Evolutionary conservation across 495 filamentous ascomycete species (phyloP).

Genomic region (Penicillium goetzii): DNA sequence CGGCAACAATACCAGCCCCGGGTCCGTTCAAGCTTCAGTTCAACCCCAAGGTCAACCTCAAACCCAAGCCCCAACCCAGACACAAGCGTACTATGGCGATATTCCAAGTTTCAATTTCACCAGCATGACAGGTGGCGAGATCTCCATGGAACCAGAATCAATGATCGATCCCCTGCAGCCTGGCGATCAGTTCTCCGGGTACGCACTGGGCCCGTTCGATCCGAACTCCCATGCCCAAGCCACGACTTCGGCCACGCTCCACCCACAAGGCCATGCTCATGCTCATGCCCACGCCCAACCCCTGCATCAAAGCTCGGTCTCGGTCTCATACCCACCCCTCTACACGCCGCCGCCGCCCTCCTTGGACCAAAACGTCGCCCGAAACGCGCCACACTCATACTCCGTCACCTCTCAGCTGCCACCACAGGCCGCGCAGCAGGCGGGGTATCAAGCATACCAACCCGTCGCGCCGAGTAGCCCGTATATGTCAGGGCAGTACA

Average conservation of each 20-base stretch:
- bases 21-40: slow-evolving; percentile 9
- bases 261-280: slow-evolving; percentile 11
- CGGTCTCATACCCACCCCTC: slow-evolving; percentile 46
- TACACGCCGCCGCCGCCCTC: slow-evolving; percentile 29
- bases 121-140: slow-evolving; percentile 33
- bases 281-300: slow-evolving; percentile 26
- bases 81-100: slow-evolving; percentile 21
- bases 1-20: slow-evolving; percentile 13
- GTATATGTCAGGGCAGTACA: slow-evolving; percentile 23
- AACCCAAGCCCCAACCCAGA: slow-evolving; percentile 11
- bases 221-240: slow-evolving; percentile 9
- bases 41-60: slow-evolving; percentile 14
- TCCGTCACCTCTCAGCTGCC: slow-evolving; percentile 21
- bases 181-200: slow-evolving; percentile 23
- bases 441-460: slow-evolving; percentile 25
- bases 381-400: slow-evolving; percentile 35
- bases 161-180: slow-evolving; percentile 22
- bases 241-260: slow-evolving; percentile 20
- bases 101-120: slow-evolving; percentile 25
- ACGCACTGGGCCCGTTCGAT: slow-evolving; percentile 22
- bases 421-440: slow-evolving; percentile 18
- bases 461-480: slow-evolving; percentile 22
- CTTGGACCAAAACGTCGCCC: slow-evolving; percentile 26
- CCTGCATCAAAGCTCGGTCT: slow-evolving; percentile 42
- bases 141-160: slow-evolving; percentile 32